Conservation (phyloP, 257 asterid genomes). For the Plectranthus barbatus region DNA sequence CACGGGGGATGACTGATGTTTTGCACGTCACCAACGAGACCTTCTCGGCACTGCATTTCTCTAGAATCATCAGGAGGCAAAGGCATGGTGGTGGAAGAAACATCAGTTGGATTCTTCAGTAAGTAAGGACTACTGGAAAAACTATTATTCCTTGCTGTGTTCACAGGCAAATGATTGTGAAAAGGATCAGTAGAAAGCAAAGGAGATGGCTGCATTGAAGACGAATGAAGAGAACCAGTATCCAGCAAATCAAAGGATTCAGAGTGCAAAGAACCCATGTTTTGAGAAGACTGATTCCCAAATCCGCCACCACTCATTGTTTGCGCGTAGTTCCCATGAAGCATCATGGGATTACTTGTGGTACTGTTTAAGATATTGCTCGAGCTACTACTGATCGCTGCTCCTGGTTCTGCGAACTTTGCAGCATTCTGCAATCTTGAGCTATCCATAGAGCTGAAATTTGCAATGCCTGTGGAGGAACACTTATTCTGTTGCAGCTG, state of each 20-base stretch:
- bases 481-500: constrained; percentile 52
- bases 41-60: constrained; percentile 34
- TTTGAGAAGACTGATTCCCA: constrained; percentile 36
- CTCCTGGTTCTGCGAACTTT: constrained; percentile 31
- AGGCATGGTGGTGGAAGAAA: constrained; percentile 29
- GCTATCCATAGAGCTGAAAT: constrained; percentile 31
- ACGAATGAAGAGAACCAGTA: constrained; percentile 33
- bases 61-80: constrained; percentile 46
- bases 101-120: constrained; percentile 32
- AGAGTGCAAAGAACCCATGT: constrained; percentile 38
- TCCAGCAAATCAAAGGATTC: constrained; percentile 41
- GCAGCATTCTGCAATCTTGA: constrained; percentile 36
- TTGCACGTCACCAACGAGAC: constrained; percentile 27
- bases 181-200: constrained; percentile 36
- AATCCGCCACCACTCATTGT: constrained; percentile 33
- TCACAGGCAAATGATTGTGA: constrained; percentile 36
- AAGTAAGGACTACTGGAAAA: constrained; percentile 27
- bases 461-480: constrained; percentile 15
- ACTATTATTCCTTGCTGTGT: constrained; percentile 25
- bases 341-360: constrained; percentile 28
- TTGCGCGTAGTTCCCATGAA: constrained; percentile 44
- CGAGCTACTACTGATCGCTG: constrained; percentile 28
- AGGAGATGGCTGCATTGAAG: constrained; percentile 36
- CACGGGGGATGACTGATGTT: constrained; percentile 37
- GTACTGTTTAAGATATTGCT: constrained; percentile 28